Percentiles rank a stretch among this genome's conserved stretches.
These are phyloP conservation scores for Anthracocystis panici-leucophaei DNA, from an alignment of 1,284 basidiomycete species.

Conservation along the genomic window DNA sequence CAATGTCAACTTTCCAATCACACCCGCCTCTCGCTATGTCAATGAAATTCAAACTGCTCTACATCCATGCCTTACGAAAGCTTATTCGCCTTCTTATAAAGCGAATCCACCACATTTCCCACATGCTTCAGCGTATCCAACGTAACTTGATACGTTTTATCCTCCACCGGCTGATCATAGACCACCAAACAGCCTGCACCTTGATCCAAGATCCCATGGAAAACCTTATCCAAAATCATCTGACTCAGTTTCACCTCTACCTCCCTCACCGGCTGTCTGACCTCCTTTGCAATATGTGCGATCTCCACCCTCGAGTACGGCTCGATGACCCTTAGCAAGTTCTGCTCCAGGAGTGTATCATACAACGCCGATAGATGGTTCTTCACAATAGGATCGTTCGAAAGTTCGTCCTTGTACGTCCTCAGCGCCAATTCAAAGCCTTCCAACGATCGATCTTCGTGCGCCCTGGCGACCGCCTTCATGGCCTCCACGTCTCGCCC, in stretches of 20 bases:
- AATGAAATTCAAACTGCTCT: background rate
- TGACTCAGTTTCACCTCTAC: slow-evolving; percentile 97
- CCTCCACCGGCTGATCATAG: slow-evolving; percentile 84
- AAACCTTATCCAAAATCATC: slow-evolving; percentile 96
- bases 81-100: slow-evolving; percentile 76
- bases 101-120: slow-evolving; percentile 87
- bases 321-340: slow-evolving; percentile 91
- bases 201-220: slow-evolving; percentile 94
- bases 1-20: background rate
- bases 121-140: slow-evolving; percentile 90
- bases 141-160: slow-evolving; percentile 85
- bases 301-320: slow-evolving; percentile 94
- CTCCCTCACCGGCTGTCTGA: slow-evolving; percentile 88
- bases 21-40: background rate
- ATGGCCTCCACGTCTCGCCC: slow-evolving; percentile 88
- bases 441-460: slow-evolving; percentile 87
- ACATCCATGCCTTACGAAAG: slow-evolving; percentile 12
- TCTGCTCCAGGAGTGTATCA: slow-evolving; percentile 95
- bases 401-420: slow-evolving; percentile 89
- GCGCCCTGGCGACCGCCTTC: slow-evolving; percentile 92
- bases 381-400: slow-evolving; percentile 91
- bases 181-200: slow-evolving; percentile 91
- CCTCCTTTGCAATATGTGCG: slow-evolving; percentile 85
- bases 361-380: slow-evolving; percentile 92
- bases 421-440: slow-evolving; percentile 88